A percentile compares a stretch with the other conserved stretches of the same genome.
Evolutionary conservation across 306 rosid genomes (phyloP).

Genomic region (Erythrophleum fordii): DNA sequence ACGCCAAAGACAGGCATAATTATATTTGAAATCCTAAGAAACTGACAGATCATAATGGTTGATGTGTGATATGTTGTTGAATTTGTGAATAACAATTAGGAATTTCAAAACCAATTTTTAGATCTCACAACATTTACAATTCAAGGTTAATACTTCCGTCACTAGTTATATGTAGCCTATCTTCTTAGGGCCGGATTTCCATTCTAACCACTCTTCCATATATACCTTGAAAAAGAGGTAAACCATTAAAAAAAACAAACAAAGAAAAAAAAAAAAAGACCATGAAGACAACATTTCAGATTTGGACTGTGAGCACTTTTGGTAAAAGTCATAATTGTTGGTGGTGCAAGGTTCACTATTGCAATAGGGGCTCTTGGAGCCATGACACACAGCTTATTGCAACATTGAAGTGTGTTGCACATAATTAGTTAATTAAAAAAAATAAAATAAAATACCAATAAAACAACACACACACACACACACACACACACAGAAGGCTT

Average conservation of each 20-base stretch:
- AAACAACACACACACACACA: no score
- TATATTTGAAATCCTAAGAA: not conserved
- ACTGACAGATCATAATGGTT: constrained; percentile 17
- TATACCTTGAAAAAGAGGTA: not conserved
- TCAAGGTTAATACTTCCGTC: constrained; percentile 1
- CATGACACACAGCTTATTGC: no score
- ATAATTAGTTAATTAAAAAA: no score
- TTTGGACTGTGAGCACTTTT: no score
- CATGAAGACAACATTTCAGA: not conserved
- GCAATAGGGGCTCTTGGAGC: no score
- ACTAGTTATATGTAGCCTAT: not conserved
- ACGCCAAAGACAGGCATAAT: not conserved
- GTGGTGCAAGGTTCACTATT: no score
- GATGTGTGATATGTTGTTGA: not conserved
- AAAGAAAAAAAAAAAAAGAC: not conserved
- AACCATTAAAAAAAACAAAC: not conserved
- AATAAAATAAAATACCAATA: no score
- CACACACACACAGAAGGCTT: not conserved
- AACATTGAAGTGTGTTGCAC: not conserved
- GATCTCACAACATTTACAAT: not conserved
- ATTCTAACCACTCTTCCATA: not conserved
- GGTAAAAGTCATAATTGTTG: no score
- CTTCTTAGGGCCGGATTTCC: not conserved
- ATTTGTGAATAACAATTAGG: constrained; percentile 18
- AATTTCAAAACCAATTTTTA: constrained; percentile 12